These are phyloP conservation scores for Penicillium sp. DNA, from an alignment of 2,329 filamentous ascomycete species.

Conservation along the genomic window DNA sequence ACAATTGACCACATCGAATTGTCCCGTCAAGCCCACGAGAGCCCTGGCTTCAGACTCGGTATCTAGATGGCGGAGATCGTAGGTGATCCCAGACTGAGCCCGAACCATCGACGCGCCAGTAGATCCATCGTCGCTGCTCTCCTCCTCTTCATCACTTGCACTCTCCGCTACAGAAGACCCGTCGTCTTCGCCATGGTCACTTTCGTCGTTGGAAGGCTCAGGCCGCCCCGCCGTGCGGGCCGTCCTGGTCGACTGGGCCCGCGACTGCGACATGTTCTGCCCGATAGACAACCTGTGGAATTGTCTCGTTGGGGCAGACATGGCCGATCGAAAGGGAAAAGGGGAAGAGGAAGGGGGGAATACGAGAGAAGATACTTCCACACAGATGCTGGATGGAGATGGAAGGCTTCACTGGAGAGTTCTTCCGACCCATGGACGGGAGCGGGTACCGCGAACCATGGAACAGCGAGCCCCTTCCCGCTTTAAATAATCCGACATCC, in stretches of 20 bases:
- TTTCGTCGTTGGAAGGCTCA: constrained; percentile 18
- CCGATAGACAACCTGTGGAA: constrained; percentile 41
- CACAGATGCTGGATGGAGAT: constrained; percentile 2
- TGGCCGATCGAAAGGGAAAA: constrained; percentile 23
- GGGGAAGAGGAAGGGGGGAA: constrained; percentile 4
- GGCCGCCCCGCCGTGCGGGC: constrained; percentile 18
- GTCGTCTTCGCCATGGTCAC: constrained; percentile 12
- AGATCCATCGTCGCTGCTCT: constrained; percentile 18
- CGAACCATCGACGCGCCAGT: constrained; percentile 24
- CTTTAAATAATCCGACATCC: constrained; percentile 26
- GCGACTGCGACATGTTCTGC: constrained; percentile 33
- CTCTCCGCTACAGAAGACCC: constrained; percentile 15
- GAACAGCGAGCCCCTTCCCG: constrained; percentile 23
- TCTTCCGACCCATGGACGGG: constrained; percentile 37
- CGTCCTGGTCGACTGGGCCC: constrained; percentile 26
- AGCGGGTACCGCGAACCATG: constrained; percentile 35
- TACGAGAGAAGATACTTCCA: constrained; percentile 7
- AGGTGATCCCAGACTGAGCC: constrained; percentile 36
- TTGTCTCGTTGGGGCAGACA: constrained; percentile 42
- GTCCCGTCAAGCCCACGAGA: constrained; percentile 33
- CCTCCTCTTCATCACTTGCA: constrained; percentile 12
- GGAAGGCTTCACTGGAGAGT: constrained; percentile 22
- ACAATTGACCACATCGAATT: constrained; percentile 38
- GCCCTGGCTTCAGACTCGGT: constrained; percentile 32
- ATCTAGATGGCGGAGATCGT: constrained; percentile 35